phyloP scores from a whole-genome alignment of 352 stramenopile genomes.

The Phytophthora pini region DNA sequence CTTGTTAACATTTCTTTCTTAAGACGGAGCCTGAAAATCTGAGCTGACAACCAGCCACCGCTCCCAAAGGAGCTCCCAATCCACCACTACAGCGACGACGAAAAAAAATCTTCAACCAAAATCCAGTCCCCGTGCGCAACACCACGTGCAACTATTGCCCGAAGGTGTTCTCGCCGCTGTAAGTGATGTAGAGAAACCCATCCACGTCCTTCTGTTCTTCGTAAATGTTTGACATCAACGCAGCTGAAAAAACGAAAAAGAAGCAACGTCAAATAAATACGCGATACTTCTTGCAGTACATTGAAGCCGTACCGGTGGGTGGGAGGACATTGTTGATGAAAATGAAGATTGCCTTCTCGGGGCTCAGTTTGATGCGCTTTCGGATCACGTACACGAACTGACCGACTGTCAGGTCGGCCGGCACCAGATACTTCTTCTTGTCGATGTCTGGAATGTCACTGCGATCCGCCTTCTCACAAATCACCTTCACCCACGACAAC shows the following conservation, averaged over 20 bases:
- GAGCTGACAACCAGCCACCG: constrained; percentile 8
- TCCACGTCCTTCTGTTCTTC: constrained; percentile 99
- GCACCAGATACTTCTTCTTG: constrained; percentile 99
- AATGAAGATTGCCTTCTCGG: constrained; percentile 98
- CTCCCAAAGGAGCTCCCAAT: constrained; percentile 10
- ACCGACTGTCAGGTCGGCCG: constrained; percentile 96
- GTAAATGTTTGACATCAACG: constrained; percentile 99
- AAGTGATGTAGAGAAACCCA: constrained; percentile 99
- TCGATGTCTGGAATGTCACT: constrained; percentile 99
- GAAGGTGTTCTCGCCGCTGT: constrained; percentile 99
- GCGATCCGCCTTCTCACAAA: constrained; percentile 95
- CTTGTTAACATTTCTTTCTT: constrained; percentile 1
- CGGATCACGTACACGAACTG: constrained; percentile 99
- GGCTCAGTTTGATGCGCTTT: constrained; percentile 98
- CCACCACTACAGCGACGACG: constrained; percentile 24
- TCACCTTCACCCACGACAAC: constrained; percentile 56
- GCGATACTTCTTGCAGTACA: background rate
- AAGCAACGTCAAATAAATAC: background rate
- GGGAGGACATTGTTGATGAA: constrained; percentile 99
- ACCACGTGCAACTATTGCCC: constrained; percentile 65
- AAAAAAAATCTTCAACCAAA: constrained; percentile 44
- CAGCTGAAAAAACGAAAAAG: constrained; percentile 52
- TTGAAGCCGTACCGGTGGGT: constrained; percentile 82
- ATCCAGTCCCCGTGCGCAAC: constrained; percentile 33
- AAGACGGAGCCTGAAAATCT: constrained; percentile 10